Evolutionary conservation across 148 eudicot genomes (phyloP).

Genomic region (Vaccinium corymbosum): DNA sequence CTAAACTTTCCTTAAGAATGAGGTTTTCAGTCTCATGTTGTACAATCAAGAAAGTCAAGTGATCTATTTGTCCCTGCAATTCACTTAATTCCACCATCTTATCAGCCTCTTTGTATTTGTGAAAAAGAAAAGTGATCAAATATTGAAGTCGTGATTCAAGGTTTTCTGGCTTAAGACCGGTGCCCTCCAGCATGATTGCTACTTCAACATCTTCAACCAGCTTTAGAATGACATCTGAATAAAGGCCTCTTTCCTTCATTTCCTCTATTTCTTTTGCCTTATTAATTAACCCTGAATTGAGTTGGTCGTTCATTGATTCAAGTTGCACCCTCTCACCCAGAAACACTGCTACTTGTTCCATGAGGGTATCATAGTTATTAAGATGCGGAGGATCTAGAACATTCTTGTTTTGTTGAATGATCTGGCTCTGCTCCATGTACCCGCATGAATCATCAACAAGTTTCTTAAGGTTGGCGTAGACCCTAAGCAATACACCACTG

Average conservation of each 20-base stretch:
- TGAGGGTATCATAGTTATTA: slow-evolving; percentile 41
- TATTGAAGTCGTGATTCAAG: slow-evolving; percentile 44
- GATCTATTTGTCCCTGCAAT: slow-evolving; percentile 50
- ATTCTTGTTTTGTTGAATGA: slow-evolving; percentile 18
- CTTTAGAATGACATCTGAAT: slow-evolving; percentile 46
- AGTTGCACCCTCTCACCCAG: slow-evolving; percentile 49
- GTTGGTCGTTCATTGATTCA: slow-evolving; percentile 44
- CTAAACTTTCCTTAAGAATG: slow-evolving; percentile 63
- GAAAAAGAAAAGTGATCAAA: slow-evolving; percentile 46
- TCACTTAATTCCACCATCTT: slow-evolving; percentile 41
- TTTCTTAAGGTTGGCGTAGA: slow-evolving; percentile 42
- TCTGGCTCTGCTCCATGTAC: slow-evolving; percentile 31
- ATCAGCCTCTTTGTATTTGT: slow-evolving; percentile 58
- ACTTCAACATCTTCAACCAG: slow-evolving; percentile 58
- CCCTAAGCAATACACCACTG: slow-evolving; percentile 39
- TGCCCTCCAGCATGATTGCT: slow-evolving; percentile 37
- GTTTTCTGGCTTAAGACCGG: slow-evolving; percentile 34
- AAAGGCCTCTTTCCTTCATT: slow-evolving; percentile 39
- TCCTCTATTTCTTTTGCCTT: slow-evolving; percentile 51
- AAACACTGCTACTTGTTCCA: slow-evolving; percentile 45
- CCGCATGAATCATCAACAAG: slow-evolving; percentile 39
- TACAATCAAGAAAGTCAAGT: slow-evolving; percentile 36
- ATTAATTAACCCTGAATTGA: slow-evolving; percentile 51
- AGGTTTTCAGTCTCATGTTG: slow-evolving; percentile 58
- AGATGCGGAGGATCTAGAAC: slow-evolving; percentile 43